A percentile compares a stretch with the other conserved stretches of the same genome.
Evolutionary conservation across 129 eudicot species (phyloP).

Genomic region (Kitagawia praeruptora): DNA sequence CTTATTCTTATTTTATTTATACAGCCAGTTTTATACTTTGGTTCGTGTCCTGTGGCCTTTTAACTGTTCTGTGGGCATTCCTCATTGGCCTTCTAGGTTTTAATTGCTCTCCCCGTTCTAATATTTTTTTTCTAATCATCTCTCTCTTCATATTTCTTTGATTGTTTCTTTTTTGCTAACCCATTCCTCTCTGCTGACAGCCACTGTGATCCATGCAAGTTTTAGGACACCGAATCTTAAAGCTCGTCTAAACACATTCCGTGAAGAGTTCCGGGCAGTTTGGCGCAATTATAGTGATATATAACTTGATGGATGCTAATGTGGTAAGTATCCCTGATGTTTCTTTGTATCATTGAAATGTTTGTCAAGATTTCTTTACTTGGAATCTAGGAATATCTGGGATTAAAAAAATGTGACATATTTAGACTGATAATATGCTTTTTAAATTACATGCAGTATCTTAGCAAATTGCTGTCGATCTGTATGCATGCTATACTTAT

Average conservation of each 20-base stretch:
- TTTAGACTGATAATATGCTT: not conserved
- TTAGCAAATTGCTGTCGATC: not conserved
- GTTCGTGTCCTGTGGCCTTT: slow-evolving; percentile 81
- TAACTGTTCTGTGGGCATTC: slow-evolving; percentile 67
- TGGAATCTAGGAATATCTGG: not conserved
- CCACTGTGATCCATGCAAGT: slow-evolving; percentile 80
- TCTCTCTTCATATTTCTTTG: not conserved
- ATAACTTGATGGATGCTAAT: slow-evolving; percentile 28
- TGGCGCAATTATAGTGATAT: slow-evolving; percentile 98
- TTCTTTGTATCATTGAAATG: not conserved
- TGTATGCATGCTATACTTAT: not conserved
- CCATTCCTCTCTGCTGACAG: slow-evolving; percentile 29
- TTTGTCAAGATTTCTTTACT: not conserved
- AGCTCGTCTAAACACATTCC: slow-evolving; percentile 96
- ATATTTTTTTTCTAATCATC: not conserved
- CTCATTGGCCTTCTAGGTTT: slow-evolving; percentile 73
- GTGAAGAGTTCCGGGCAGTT: slow-evolving; percentile 96
- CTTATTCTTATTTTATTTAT: slow-evolving; percentile 13
- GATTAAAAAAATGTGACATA: not conserved
- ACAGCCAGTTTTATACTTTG: slow-evolving; percentile 80
- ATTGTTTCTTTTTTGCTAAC: slow-evolving; percentile 10
- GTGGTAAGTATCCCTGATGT: slow-evolving; percentile 12
- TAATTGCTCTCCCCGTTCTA: slow-evolving; percentile 5
- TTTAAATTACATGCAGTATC: no score
- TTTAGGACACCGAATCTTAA: slow-evolving; percentile 92